These are phyloP conservation scores for Phytophthora crassamura DNA, from an alignment of 352 stramenopile genomes.

Conservation along the genomic window DNA sequence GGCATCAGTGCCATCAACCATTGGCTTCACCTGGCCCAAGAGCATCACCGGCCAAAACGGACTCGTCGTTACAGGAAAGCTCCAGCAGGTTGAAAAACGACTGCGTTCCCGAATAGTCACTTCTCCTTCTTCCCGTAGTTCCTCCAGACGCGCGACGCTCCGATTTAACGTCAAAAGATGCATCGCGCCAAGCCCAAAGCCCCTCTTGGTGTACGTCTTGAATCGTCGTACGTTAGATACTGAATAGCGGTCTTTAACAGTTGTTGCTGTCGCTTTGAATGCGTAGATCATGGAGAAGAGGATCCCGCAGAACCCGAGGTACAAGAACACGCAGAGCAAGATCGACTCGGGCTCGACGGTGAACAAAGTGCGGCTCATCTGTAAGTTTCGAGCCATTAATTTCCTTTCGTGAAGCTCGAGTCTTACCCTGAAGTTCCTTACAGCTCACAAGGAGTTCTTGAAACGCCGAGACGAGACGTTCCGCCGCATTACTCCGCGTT, in stretches of 20 bases:
- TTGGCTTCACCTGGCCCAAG: too few relatives aligned
- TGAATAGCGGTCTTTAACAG: too few relatives aligned
- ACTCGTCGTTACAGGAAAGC: too few relatives aligned
- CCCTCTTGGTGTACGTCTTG: constrained; percentile 52
- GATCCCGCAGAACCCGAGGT: constrained; percentile 79
- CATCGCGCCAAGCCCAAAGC: constrained; percentile 73
- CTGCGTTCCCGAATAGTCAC: constrained; percentile 24
- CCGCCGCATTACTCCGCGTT: constrained; percentile 68
- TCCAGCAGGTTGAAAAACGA: too few relatives aligned
- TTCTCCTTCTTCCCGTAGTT: constrained; percentile 15
- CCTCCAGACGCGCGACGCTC: constrained; percentile 19
- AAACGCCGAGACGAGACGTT: constrained; percentile 87
- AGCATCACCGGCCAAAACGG: too few relatives aligned
- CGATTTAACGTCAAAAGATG: constrained; percentile 39
- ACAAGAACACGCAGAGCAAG: constrained; percentile 82
- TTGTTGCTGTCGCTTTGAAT: background rate
- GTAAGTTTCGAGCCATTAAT: constrained; percentile 36
- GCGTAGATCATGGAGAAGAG: constrained; percentile 78
- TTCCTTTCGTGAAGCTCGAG: background rate
- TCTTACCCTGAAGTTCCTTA: background rate
- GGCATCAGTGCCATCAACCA: too few relatives aligned
- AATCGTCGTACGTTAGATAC: too few relatives aligned
- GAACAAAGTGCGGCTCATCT: constrained; percentile 83
- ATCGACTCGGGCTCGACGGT: constrained; percentile 77
- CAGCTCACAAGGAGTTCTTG: constrained; percentile 81